These are phyloP conservation scores for Penicillium sp. DNA, from an alignment of 2,329 filamentous ascomycete species.

Conservation along the genomic window DNA sequence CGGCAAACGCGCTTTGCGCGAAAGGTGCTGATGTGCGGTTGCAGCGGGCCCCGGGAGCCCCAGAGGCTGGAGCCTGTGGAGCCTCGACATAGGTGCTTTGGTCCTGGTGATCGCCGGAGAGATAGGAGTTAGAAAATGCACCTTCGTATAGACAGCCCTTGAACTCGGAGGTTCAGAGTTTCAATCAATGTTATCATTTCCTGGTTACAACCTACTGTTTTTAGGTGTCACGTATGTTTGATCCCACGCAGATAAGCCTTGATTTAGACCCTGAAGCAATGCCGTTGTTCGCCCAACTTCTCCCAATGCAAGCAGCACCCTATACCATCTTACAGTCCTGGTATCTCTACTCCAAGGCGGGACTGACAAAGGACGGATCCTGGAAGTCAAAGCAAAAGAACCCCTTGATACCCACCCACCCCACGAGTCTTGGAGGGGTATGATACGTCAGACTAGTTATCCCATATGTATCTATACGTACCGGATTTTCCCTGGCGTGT, in stretches of 20 bases:
- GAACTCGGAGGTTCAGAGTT: too few relatives aligned
- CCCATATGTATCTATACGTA: too few relatives aligned
- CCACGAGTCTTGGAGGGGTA: not conserved
- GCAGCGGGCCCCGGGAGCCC: constrained; percentile 28
- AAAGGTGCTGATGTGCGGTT: constrained; percentile 30
- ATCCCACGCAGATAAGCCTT: too few relatives aligned
- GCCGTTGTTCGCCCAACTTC: not conserved
- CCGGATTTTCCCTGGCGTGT: too few relatives aligned
- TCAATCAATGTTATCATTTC: too few relatives aligned
- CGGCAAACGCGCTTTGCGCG: constrained; percentile 42
- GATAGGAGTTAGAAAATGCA: too few relatives aligned
- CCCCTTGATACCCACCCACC: constrained; percentile 2
- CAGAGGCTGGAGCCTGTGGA: constrained; percentile 27
- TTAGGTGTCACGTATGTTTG: not conserved
- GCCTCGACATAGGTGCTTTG: constrained; percentile 5
- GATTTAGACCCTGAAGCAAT: not conserved
- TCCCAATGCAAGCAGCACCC: too few relatives aligned
- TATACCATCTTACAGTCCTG: too few relatives aligned
- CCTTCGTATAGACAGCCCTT: too few relatives aligned
- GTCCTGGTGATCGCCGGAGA: constrained; percentile 13
- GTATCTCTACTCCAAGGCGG: constrained; percentile 9
- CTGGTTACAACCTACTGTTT: not conserved
- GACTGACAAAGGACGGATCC: constrained; percentile 13
- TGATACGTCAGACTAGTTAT: constrained; percentile 19
- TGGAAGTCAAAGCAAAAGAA: not conserved